A percentile compares a stretch with the other conserved stretches of the same genome.
These are phyloP conservation scores for Trametes cubensis DNA, from an alignment of 768 basidiomycete species.

Conservation along the genomic window DNA sequence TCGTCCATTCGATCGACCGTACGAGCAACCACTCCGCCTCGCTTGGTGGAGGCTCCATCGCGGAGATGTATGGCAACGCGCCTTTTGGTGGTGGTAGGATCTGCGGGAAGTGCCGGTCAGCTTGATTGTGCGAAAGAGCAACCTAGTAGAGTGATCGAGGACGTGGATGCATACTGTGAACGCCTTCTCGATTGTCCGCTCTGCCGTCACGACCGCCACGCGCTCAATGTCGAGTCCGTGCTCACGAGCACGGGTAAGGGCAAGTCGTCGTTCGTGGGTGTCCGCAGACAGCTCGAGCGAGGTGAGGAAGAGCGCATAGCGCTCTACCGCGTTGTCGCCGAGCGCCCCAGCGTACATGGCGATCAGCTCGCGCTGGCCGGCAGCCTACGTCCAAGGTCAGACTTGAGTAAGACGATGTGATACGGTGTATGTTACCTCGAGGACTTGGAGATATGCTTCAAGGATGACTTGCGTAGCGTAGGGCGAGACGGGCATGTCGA, in stretches of 20 bases:
- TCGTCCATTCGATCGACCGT: constrained; percentile 93
- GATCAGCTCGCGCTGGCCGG: constrained; percentile 82
- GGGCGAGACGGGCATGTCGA: constrained; percentile 73
- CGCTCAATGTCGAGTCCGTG: constrained; percentile 82
- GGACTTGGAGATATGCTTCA: constrained; percentile 84
- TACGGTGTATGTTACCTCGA: constrained; percentile 59
- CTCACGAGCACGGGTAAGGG: constrained; percentile 75
- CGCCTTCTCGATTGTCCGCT: constrained; percentile 71
- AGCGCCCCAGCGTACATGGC: constrained; percentile 93
- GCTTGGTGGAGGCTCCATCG: constrained; percentile 55
- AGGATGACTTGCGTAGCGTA: constrained; percentile 79
- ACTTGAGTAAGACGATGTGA: not conserved
- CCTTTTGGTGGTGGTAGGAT: constrained; percentile 56
- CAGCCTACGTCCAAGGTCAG: constrained; percentile 45
- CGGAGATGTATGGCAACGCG: constrained; percentile 62
- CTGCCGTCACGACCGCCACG: constrained; percentile 81
- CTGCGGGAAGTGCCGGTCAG: constrained; percentile 41
- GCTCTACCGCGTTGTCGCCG: constrained; percentile 87
- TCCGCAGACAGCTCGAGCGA: constrained; percentile 70
- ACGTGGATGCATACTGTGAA: constrained; percentile 55
- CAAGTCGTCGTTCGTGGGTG: constrained; percentile 62
- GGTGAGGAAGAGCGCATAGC: constrained; percentile 89
- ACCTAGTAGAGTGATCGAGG: not conserved
- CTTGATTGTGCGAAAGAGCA: not conserved
- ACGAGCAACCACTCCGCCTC: constrained; percentile 68